These are phyloP conservation scores for Termitomyces sp. DNA, from an alignment of 768 basidiomycete species.

Conservation along the genomic window DNA sequence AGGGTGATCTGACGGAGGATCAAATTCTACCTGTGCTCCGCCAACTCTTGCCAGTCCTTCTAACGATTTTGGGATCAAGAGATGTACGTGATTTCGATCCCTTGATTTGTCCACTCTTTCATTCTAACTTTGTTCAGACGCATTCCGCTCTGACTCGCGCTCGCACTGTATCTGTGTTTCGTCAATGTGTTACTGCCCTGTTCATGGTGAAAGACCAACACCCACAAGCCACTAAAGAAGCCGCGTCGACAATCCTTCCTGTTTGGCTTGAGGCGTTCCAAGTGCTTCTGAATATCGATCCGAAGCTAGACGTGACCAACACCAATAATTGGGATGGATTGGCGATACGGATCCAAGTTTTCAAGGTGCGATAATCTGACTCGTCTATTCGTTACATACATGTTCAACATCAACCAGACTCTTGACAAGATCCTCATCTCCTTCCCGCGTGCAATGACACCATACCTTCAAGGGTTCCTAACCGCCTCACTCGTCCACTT, in stretches of 20 bases:
- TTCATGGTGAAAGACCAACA: slow-evolving; percentile 96
- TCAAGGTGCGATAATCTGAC: slow-evolving; percentile 52
- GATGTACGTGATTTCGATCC: slow-evolving; percentile 43
- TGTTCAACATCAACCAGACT: slow-evolving; percentile 43
- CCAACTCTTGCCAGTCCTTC: slow-evolving; percentile 81
- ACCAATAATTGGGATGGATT: slow-evolving; percentile 77
- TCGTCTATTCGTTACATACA: background rate
- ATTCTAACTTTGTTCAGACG: slow-evolving; percentile 30
- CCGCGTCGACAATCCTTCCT: slow-evolving; percentile 75
- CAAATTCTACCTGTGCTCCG: slow-evolving; percentile 91
- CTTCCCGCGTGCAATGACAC: slow-evolving; percentile 71
- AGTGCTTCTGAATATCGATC: slow-evolving; percentile 64
- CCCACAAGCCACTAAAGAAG: slow-evolving; percentile 82
- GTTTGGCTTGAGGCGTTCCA: slow-evolving; percentile 92
- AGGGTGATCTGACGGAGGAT: slow-evolving; percentile 89
- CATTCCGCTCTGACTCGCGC: slow-evolving; percentile 83
- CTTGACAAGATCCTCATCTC: slow-evolving; percentile 76
- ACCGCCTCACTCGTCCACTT: slow-evolving; percentile 57
- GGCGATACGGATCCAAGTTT: slow-evolving; percentile 76
- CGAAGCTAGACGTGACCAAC: slow-evolving; percentile 55
- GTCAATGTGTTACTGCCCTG: slow-evolving; percentile 83
- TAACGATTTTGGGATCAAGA: slow-evolving; percentile 72
- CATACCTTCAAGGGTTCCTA: slow-evolving; percentile 62
- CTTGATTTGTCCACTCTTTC: background rate
- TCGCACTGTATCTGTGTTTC: slow-evolving; percentile 82